Percentiles rank a stretch among this genome's conserved stretches.
phyloP scores from a whole-genome alignment of 306 rosid species.

The Alnus glutinosa region DNA sequence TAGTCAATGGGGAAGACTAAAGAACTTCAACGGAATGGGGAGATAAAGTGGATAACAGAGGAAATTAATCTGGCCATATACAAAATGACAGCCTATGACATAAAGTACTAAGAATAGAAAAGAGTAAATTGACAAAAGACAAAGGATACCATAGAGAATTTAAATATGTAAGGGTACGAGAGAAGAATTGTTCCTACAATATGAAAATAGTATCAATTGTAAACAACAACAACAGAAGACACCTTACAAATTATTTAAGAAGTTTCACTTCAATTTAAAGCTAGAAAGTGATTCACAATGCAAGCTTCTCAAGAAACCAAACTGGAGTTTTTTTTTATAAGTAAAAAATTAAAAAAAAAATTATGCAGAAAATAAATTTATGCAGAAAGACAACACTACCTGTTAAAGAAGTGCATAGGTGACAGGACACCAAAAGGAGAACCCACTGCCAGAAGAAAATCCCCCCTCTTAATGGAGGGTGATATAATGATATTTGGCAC shows the following conservation, averaged over 20 bases:
- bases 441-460: conserved; percentile 82
- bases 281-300: background rate
- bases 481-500: conserved; percentile 48
- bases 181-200: no score
- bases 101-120: background rate
- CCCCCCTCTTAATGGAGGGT: conserved; percentile 67
- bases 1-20: background rate
- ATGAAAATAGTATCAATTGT: background rate
- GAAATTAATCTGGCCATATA: background rate
- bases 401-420: conserved; percentile 88
- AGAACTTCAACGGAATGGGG: conserved; percentile 14
- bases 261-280: background rate
- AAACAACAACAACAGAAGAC: background rate
- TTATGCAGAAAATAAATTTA: background rate
- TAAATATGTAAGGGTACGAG: background rate
- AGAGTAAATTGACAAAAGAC: conserved; percentile 16
- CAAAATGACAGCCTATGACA: background rate
- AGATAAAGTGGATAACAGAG: background rate
- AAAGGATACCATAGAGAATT: background rate
- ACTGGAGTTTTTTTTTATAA: background rate
- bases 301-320: conserved; percentile 4
- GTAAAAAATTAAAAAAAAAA: no score
- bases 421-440: conserved; percentile 96
- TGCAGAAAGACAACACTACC: conserved; percentile 41
- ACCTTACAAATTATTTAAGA: background rate